Evolutionary conservation across 139 green algal species (phyloP).

Genomic region (Chlamydomonas asymmetrica): DNA sequence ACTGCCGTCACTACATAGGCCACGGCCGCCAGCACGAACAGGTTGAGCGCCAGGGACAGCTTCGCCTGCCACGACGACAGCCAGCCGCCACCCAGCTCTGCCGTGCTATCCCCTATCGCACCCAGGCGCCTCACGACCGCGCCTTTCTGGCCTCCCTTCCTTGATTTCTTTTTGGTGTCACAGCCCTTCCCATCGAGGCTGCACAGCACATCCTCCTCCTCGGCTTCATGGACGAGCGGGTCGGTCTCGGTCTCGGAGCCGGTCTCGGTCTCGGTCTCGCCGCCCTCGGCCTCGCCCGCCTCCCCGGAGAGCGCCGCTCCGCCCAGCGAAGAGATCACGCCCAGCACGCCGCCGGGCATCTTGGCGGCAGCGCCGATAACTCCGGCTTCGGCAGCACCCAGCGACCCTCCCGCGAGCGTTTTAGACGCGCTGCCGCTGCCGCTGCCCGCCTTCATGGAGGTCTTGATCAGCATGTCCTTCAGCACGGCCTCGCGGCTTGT

Average conservation of each 20-base stretch:
- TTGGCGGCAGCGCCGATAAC: too few relatives aligned
- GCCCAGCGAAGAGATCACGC: too few relatives aligned
- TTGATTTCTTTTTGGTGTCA: neutral
- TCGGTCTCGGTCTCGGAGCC: too few relatives aligned
- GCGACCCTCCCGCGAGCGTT: neutral
- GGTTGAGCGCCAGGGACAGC: slow-evolving; percentile 9
- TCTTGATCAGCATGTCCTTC: slow-evolving; percentile 12
- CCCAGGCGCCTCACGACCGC: neutral
- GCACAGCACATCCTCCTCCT: slow-evolving; percentile 21
- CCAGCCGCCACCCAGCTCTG: slow-evolving; percentile 1
- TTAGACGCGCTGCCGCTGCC: neutral
- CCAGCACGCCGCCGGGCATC: too few relatives aligned
- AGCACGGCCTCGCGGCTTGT: neutral
- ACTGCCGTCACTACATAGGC: slow-evolving; percentile 12
- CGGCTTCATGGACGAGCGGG: too few relatives aligned
- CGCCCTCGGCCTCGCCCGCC: too few relatives aligned
- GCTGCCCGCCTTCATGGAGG: slow-evolving; percentile 10
- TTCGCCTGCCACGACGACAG: slow-evolving; percentile 16
- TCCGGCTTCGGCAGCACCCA: neutral
- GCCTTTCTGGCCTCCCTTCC: too few relatives aligned
- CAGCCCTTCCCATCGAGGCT: neutral
- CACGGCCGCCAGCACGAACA: too few relatives aligned
- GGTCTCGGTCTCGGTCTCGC: too few relatives aligned
- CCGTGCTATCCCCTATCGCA: neutral
- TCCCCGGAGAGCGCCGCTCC: too few relatives aligned